Percentiles rank a stretch among this genome's conserved stretches.
These are phyloP conservation scores for Alternaria incomplexa DNA, from an alignment of 2,329 filamentous ascomycete genomes.

Conservation along the genomic window DNA sequence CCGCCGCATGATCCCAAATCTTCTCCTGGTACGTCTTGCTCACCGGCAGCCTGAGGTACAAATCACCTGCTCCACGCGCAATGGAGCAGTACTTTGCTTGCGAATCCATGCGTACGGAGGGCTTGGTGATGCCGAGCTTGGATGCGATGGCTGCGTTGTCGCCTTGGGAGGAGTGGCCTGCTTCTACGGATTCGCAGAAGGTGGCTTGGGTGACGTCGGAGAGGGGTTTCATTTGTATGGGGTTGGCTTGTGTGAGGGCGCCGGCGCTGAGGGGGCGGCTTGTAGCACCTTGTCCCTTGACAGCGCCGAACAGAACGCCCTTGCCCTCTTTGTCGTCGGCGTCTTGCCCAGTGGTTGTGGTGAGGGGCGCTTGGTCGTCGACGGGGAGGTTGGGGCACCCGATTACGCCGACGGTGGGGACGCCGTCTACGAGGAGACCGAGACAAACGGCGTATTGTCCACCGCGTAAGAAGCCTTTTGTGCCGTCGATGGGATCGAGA, in stretches of 20 bases:
- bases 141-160: slow-evolving; percentile 85
- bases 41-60: slow-evolving; percentile 89
- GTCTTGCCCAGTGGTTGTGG: slow-evolving; percentile 74
- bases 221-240: slow-evolving; percentile 81
- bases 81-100: slow-evolving; percentile 98
- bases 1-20: slow-evolving; percentile 99
- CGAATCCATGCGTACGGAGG: slow-evolving; percentile 95
- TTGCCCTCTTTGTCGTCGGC: slow-evolving; percentile 76
- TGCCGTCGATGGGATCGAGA: slow-evolving; percentile 96
- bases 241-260: slow-evolving; percentile 61
- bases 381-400: slow-evolving; percentile 95
- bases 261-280: slow-evolving; percentile 72
- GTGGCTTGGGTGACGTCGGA: slow-evolving; percentile 78
- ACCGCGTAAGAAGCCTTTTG: slow-evolving; percentile 93
- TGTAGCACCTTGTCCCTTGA: slow-evolving; percentile 79
- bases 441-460: slow-evolving; percentile 98
- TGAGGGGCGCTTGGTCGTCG: slow-evolving; percentile 75
- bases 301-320: slow-evolving; percentile 87
- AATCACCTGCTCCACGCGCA: slow-evolving; percentile 88
- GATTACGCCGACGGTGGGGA: slow-evolving; percentile 92
- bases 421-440: slow-evolving; percentile 87
- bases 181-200: slow-evolving; percentile 97
- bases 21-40: slow-evolving; percentile 93
- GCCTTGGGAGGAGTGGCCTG: slow-evolving; percentile 86
- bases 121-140: slow-evolving; percentile 83